These are phyloP conservation scores for Bjerkandera adusta DNA, from an alignment of 1,284 basidiomycete species.

Conservation along the genomic window DNA sequence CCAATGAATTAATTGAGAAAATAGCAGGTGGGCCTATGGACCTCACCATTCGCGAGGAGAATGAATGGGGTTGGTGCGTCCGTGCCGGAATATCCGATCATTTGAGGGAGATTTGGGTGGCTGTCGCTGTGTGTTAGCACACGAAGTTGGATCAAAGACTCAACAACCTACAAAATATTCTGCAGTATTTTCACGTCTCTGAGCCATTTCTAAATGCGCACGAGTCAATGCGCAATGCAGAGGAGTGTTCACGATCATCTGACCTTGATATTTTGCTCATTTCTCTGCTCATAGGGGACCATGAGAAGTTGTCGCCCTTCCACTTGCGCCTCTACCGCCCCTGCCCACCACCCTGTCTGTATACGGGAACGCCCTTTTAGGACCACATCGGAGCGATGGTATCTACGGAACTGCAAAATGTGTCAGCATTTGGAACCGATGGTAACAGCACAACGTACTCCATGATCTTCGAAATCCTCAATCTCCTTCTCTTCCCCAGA, in stretches of 20 bases:
- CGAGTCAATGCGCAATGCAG: background rate
- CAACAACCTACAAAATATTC: constrained; percentile 40
- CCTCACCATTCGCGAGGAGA: constrained; percentile 45
- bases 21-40: background rate
- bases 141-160: background rate
- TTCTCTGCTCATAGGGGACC: constrained; percentile 42
- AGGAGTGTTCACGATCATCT: constrained; percentile 1
- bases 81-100: constrained; percentile 50
- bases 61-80: constrained; percentile 48
- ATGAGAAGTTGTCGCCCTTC: constrained; percentile 39
- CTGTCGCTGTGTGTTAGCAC: constrained; percentile 25
- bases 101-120: constrained; percentile 52
- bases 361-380: constrained; percentile 33
- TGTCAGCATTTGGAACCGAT: no score
- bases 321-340: constrained; percentile 38
- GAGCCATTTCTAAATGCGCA: constrained; percentile 42
- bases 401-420: constrained; percentile 50
- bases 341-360: constrained; percentile 47
- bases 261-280: constrained; percentile 34
- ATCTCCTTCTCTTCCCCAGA: no score
- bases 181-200: constrained; percentile 50
- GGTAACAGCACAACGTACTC: no score
- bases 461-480: constrained; percentile 1
- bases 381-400: constrained; percentile 46
- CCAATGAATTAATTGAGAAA: background rate